Conservation (phyloP, 768 basidiomycete genomes). For the Hericium coralloides region DNA sequence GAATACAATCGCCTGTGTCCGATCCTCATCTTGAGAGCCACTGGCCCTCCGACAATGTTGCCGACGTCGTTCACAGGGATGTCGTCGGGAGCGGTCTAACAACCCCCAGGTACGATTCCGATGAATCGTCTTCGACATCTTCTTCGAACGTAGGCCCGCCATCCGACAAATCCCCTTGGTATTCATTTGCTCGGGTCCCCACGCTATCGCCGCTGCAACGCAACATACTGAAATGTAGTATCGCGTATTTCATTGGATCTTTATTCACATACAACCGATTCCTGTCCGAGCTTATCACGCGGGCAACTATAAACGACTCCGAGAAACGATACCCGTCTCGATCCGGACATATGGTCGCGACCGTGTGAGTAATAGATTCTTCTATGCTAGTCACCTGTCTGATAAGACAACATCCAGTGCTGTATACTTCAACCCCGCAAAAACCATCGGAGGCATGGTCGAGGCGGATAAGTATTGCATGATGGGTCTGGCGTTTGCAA, state of each 20-base stretch:
- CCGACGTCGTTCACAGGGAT: too few species aligned
- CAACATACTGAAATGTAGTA: constrained; percentile 83
- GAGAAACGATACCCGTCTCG: constrained; percentile 49
- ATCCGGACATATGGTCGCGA: constrained; percentile 88
- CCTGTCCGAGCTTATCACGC: constrained; percentile 61
- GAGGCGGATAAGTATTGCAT: constrained; percentile 82
- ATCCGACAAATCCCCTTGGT: constrained; percentile 1
- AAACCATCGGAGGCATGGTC: constrained; percentile 87
- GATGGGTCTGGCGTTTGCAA: constrained; percentile 58
- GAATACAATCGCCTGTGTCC: constrained; percentile 5
- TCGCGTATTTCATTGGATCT: constrained; percentile 85
- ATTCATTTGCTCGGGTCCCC: constrained; percentile 20
- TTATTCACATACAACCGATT: constrained; percentile 86
- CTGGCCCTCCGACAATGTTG: not conserved
- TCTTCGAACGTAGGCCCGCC: too few species aligned
- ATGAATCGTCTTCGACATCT: too few species aligned
- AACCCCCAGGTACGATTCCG: too few species aligned
- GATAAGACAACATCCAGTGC: constrained; percentile 31
- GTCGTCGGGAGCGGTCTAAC: too few species aligned
- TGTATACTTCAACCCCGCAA: constrained; percentile 91
- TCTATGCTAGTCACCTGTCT: not conserved
- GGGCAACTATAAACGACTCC: constrained; percentile 43
- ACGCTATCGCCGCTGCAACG: constrained; percentile 42
- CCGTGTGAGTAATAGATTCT: constrained; percentile 52
- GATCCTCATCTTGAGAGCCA: not conserved